These are phyloP conservation scores for Lachnellula suecica DNA, from an alignment of 2,329 filamentous ascomycete species.

Conservation along the genomic window DNA sequence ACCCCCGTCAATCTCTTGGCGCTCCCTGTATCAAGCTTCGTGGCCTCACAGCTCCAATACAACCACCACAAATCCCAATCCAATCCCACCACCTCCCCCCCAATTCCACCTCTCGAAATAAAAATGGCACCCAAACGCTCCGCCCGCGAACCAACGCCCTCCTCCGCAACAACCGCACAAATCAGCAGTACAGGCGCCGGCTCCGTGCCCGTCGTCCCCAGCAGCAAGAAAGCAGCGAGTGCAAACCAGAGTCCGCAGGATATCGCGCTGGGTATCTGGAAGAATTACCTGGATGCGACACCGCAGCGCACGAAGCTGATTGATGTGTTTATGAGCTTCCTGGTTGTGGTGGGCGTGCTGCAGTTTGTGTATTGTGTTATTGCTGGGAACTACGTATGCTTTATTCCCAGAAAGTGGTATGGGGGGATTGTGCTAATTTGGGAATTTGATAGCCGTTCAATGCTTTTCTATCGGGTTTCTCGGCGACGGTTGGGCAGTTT, in stretches of 20 bases:
- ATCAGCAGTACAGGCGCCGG: constrained; percentile 19
- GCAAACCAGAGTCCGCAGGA: constrained; percentile 37
- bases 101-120: constrained; percentile 7
- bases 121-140: constrained; percentile 52
- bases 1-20: constrained; percentile 10
- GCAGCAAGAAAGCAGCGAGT: constrained; percentile 20
- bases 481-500: constrained; percentile 93
- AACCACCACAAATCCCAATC: constrained; percentile 4
- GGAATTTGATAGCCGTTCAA: constrained; percentile 80
- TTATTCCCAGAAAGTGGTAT: background rate
- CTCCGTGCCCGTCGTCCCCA: constrained; percentile 26
- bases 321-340: constrained; percentile 86
- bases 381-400: constrained; percentile 88
- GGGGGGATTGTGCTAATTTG: constrained; percentile 7
- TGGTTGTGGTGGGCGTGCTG: constrained; percentile 80
- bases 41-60: constrained; percentile 23
- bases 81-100: constrained; percentile 9
- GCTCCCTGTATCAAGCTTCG: constrained; percentile 25
- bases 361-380: constrained; percentile 94
- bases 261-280: constrained; percentile 69
- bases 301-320: constrained; percentile 90
- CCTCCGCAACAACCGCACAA: constrained; percentile 19
- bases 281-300: constrained; percentile 77
- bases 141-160: constrained; percentile 29
- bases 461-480: constrained; percentile 94